phyloP scores from a whole-genome alignment of 1,284 basidiomycete species.

The Ceratobasidium sp. region DNA sequence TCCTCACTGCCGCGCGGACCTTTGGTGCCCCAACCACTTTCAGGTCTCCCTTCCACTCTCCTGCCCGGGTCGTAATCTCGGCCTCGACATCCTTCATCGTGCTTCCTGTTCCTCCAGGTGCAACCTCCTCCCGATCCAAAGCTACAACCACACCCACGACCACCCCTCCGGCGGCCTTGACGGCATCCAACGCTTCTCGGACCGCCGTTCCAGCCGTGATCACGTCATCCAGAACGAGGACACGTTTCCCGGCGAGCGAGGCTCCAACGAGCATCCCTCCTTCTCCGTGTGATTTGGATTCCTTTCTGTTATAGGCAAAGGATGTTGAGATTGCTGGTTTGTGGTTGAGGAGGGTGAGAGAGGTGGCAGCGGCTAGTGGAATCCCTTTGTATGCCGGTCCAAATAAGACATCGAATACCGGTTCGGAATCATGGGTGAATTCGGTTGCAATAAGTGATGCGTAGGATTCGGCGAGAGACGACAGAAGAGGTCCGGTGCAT shows the following conservation, averaged over 20 bases:
- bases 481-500: conserved; percentile 82
- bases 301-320: conserved; percentile 94
- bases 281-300: conserved; percentile 95
- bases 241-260: conserved; percentile 75
- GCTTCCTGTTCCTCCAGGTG: conserved; percentile 50
- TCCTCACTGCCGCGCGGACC: conserved; percentile 76
- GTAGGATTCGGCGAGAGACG: conserved; percentile 85
- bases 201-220: conserved; percentile 97
- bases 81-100: conserved; percentile 87
- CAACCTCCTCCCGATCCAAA: conserved; percentile 84
- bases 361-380: conserved; percentile 87
- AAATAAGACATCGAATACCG: conserved; percentile 86
- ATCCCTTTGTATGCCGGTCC: conserved; percentile 99
- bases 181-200: conserved; percentile 77
- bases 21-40: conserved; percentile 63
- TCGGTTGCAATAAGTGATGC: conserved; percentile 70
- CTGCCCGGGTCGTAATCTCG: conserved; percentile 55
- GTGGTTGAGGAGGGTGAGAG: conserved; percentile 71
- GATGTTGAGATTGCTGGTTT: conserved; percentile 73
- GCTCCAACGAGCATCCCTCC: conserved; percentile 94
- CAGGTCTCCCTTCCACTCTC: not conserved
- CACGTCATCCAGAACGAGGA: conserved; percentile 94
- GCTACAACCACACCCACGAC: conserved; percentile 92
- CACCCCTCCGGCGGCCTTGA: conserved; percentile 70
- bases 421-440: conserved; percentile 43